These are phyloP conservation scores for Suillus bovinus DNA, from an alignment of 768 basidiomycete genomes.

Conservation along the genomic window DNA sequence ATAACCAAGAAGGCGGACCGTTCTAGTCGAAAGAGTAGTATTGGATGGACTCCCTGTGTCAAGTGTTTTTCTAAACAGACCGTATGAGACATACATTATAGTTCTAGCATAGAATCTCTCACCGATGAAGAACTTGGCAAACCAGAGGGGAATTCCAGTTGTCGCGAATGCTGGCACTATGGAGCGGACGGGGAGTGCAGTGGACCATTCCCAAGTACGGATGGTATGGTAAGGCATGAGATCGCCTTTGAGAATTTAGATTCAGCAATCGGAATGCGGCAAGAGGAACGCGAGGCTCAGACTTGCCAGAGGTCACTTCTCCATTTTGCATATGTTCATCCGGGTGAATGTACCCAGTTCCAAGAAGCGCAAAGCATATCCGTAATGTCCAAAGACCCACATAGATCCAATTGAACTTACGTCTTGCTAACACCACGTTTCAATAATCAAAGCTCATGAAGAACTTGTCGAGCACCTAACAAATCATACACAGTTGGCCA, in stretches of 20 bases:
- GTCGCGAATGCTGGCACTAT: constrained; percentile 33
- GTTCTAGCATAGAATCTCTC: constrained; percentile 13
- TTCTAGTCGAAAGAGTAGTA: constrained; percentile 30
- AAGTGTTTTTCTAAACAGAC: constrained; percentile 14
- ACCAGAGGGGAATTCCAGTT: constrained; percentile 34
- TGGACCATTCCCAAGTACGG: constrained; percentile 41
- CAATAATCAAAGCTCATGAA: background rate
- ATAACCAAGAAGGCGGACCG: constrained; percentile 31
- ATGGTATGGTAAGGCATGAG: constrained; percentile 29
- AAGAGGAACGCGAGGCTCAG: constrained; percentile 5
- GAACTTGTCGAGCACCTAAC: background rate
- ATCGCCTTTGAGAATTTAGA: constrained; percentile 20
- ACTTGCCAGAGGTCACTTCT: constrained; percentile 37
- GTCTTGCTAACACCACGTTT: constrained; percentile 15
- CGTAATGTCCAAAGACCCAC: constrained; percentile 28
- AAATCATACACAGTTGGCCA: background rate
- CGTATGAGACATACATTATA: constrained; percentile 9
- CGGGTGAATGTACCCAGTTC: constrained; percentile 41
- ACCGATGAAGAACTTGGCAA: constrained; percentile 22
- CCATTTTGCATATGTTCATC: constrained; percentile 45
- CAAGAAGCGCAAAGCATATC: constrained; percentile 32
- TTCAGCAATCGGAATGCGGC: constrained; percentile 10
- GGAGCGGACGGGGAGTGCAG: constrained; percentile 36
- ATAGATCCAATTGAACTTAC: constrained; percentile 23
- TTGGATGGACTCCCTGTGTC: constrained; percentile 11